Evolutionary conservation across 1,284 basidiomycete genomes (phyloP), one percentile per base, ranked within the genome.

Genomic region (Kalmanozyma brasiliensis): DNA sequence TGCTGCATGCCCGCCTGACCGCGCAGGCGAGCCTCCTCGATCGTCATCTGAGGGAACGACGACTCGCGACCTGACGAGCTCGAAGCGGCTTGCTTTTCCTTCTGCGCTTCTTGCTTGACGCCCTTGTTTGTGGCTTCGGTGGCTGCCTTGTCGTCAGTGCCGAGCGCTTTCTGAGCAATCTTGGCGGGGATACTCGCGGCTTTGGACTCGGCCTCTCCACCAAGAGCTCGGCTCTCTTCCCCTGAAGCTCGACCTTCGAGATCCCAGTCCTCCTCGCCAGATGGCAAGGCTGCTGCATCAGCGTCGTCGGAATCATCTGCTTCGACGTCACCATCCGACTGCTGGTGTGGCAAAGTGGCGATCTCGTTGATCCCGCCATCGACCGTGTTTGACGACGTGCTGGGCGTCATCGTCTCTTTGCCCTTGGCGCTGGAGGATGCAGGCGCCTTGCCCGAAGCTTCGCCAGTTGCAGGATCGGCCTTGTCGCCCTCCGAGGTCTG

Each of bases 1-100:
- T 67, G 61, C 26, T 68, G 62, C 70, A 77, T 73, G 3, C 66
- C 74, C 29, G 75, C 71, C 34, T 71, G 63, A 11, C 66, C 70
- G 8, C 76, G 55, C 41, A 57, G 43, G 30, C 73, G 51, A 8
- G 75, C 76, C 56, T 75, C 73, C 38, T 74, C 71, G 48, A 77
- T 70, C 34, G 64, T 73, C 51, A 77, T 73, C 32, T 71, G 51
- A 1, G 68, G 66, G 47, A 74, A 66, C 14, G 52, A 47, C 48
- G 65, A 35, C 14, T 52, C 46, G 10, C 38, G 52, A 4, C 43
- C 22, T 3, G 42, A 41, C 22, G 58, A 41, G 9, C 11, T 20
- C 17, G 40, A 16, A 14, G 17, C 38, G 17, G 24, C 36, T 20
- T 49, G 36, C 33, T 60, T n/a, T 45, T 64, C 52, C 37, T 44